Base-by-base conservation (phyloP, 495 filamentous ascomycete genomes). In the Darksidea phi region DNA sequence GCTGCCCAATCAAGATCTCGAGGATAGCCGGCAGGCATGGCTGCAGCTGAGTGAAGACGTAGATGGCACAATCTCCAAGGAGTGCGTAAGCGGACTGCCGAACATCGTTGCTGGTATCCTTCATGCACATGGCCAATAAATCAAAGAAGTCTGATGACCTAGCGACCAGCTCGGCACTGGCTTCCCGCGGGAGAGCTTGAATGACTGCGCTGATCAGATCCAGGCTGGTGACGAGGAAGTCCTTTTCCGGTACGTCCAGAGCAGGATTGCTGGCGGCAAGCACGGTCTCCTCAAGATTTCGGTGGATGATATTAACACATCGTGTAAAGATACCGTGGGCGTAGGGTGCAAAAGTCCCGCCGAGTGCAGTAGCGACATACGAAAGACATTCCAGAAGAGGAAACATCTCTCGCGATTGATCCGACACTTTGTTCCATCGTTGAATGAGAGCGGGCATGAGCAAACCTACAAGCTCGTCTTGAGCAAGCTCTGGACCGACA, bases 41-140 rank as follows among this genome's bases (percentile, higher is more conserved):
- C 66, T 87, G 85, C 43, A 99, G 75, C 67, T 94, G 89, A 1
- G 84, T 80, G 75, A 93, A 97, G 54, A 96, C 90, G 70, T 91
- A 95, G 69, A 96, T 97, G 0, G 95, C 89, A 71, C 94, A 96
- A 74, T 99, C 94, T 34, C 94, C 94, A 42, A 99, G 85, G 25
- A 99, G 80, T 11, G 94, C 94, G 67, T 96, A 99, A 2, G 91
- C 90, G 23, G 95, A 97, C 72, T 99, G 94, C 48, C 91, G 88
- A 13, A 97, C 94, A 72, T 96, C 93, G 62, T 95, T 90, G 69
- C 88, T 88, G 10, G 82, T 79, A 72, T 97, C 92, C 71, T 95
- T 87, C 90, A 97, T 92, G 75, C 94, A 97, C 71, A 90, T 88
- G 49, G 82, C 83, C 48, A 99, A 79, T 23, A 97, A 80, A 64